Evolutionary conservation across 441 rosid species (phyloP).

Genomic region (Corymbia calophylla): DNA sequence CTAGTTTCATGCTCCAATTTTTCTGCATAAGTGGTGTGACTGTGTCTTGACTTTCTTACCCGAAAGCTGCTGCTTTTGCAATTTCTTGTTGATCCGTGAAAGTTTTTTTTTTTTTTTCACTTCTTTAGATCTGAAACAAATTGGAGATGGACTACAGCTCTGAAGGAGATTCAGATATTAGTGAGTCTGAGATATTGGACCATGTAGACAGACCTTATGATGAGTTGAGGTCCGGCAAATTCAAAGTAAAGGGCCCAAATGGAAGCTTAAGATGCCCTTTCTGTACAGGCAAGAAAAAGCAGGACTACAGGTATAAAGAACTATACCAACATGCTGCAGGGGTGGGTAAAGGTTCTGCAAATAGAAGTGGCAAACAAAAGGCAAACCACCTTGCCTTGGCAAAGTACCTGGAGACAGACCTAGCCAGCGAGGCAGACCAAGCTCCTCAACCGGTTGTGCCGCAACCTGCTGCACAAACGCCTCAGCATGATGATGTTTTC

Average conservation of each 20-base stretch:
- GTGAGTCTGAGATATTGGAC: slow-evolving; percentile 62
- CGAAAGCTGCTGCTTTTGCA: not conserved
- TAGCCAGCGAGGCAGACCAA: slow-evolving; percentile 37
- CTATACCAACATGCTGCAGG: slow-evolving; percentile 81
- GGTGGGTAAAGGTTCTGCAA: slow-evolving; percentile 67
- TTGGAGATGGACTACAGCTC: slow-evolving; percentile 44
- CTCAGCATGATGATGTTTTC: slow-evolving; percentile 30
- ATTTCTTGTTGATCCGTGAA: not conserved
- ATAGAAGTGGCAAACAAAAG: slow-evolving; percentile 61
- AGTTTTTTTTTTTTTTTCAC: not conserved
- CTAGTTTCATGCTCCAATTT: not conserved
- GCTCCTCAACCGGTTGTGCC: slow-evolving; percentile 13
- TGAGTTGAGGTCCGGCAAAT: slow-evolving; percentile 30
- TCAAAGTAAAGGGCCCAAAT: slow-evolving; percentile 49
- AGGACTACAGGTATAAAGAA: slow-evolving; percentile 66
- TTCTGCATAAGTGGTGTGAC: not conserved
- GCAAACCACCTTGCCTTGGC: slow-evolving; percentile 79
- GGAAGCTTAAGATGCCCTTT: slow-evolving; percentile 69
- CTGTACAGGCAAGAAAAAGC: slow-evolving; percentile 85
- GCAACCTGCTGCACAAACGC: slow-evolving; percentile 12
- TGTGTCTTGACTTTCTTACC: not conserved
- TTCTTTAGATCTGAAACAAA: not conserved
- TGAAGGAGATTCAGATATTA: slow-evolving; percentile 67
- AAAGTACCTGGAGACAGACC: slow-evolving; percentile 48
- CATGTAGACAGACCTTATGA: slow-evolving; percentile 54